These are phyloP conservation scores for Tuber calosporum DNA, from an alignment of 495 filamentous ascomycete species.

Conservation along the genomic window DNA sequence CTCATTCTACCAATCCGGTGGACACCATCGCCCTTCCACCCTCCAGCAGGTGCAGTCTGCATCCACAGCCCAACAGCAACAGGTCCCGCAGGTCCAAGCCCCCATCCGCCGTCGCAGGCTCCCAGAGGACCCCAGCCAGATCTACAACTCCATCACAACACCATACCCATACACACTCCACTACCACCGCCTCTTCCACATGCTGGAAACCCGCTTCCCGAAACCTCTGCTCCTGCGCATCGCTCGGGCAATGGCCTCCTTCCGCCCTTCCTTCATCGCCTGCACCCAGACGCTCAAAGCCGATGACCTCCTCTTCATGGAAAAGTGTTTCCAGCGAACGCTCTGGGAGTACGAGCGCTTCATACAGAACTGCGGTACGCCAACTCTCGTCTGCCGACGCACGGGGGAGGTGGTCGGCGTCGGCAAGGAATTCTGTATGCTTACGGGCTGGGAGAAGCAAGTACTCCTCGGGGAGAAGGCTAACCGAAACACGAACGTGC, in stretches of 20 bases:
- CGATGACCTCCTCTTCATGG: conserved; percentile 91
- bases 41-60: conserved; percentile 49
- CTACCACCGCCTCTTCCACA: conserved; percentile 81
- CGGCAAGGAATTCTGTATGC: conserved; percentile 86
- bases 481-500: conserved; percentile 82
- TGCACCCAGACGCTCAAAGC: conserved; percentile 73
- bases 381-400: conserved; percentile 81
- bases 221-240: conserved; percentile 64
- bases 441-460: conserved; percentile 91
- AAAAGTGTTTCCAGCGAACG: conserved; percentile 89
- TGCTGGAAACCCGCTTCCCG: conserved; percentile 69
- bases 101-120: conserved; percentile 48
- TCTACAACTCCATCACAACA: conserved; percentile 80
- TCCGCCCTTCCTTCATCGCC: conserved; percentile 86
- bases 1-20: conserved; percentile 40
- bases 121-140: conserved; percentile 66
- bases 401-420: conserved; percentile 88
- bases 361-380: conserved; percentile 76
- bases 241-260: conserved; percentile 76
- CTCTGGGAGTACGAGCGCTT: conserved; percentile 88
- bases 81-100: conserved; percentile 43
- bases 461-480: conserved; percentile 79
- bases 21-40: conserved; percentile 42
- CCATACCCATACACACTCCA: conserved; percentile 84
- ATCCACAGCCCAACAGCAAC: conserved; percentile 47